Base-by-base conservation (phyloP, 208 protist genomes). In the Trypanosomatidae sp. region DNA sequence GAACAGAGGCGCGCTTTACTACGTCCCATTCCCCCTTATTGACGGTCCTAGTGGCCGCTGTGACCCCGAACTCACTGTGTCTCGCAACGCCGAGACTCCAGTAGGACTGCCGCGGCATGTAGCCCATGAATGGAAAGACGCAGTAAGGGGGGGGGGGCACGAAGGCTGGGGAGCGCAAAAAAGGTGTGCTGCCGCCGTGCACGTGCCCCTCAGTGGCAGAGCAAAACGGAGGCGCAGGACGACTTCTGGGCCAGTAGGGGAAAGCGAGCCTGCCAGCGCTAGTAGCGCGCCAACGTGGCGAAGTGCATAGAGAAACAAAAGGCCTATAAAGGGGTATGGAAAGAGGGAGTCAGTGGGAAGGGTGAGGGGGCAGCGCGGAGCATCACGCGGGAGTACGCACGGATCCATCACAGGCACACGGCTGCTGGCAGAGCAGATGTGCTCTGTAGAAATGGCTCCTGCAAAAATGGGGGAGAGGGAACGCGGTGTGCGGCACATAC, bases 41-140 rank as follows among this genome's bases (percentile, higher is more conserved):
- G 1, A n/a, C 22, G 12, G 69, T 59, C 1, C 62, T 44, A 8
- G 83, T 81, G 8, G 50, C 10, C 8, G 22, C 50, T 55, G 22
- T 25, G 36, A 39, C 36, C 36, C 36, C 36, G 36, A 39, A 39
- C 36, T 39, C 36, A 39, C 36, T 39, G 36, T 39, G 36, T 39
- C 36, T 39, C 36, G 36, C 3, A 39, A 39, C 36, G 36, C 36
- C 36, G 36, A 39, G 36, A 39, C 36, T 39, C 36, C 36, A 39
- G 36, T 39, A 39, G 36, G 36, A 39, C 36, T 39, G 36, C 36
- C 36, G 36, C 36, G 36, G 36, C 36, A 39, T 39, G 36, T 39
- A 39, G 36, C 36, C 36, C 36, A 39, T 39, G 36, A 39, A 3
- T 39, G 36, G 36, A 39, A 39, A 39, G 36, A 39, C 36, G 36